These are phyloP conservation scores for Arachis hypogaea DNA, from an alignment of 306 rosid species.

Conservation along the genomic window DNA sequence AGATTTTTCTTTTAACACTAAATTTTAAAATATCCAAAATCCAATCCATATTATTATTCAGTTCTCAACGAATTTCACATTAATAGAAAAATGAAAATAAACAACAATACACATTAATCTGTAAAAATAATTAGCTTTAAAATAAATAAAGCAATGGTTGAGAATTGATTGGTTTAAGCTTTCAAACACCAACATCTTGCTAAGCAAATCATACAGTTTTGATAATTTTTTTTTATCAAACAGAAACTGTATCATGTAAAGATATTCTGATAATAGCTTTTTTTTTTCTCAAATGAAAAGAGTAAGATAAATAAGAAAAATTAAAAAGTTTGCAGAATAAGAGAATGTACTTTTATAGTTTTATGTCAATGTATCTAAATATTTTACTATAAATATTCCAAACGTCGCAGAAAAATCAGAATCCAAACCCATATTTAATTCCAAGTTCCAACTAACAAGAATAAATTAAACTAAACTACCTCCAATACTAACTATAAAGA, in stretches of 20 bases:
- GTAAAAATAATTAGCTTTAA: no score
- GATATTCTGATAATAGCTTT: not conserved
- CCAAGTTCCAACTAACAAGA: not conserved
- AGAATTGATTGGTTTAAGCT: no score
- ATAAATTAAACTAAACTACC: conserved; percentile 4
- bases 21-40: no score
- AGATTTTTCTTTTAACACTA: no score
- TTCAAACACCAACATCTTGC: not conserved
- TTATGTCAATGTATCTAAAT: no score
- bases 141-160: no score
- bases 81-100: no score
- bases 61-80: no score
- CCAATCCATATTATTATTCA: no score
- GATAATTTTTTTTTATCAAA: not conserved
- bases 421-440: not conserved
- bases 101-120: no score
- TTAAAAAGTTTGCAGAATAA: not conserved
- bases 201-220: not conserved
- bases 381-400: not conserved
- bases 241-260: not conserved
- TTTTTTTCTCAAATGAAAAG: conserved; percentile 2
- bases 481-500: not conserved
- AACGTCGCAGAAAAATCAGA: not conserved
- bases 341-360: not conserved
- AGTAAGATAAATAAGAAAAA: not conserved